Conservation (phyloP, 805 yeast species). For the Metschnikowia rubicola region DNA sequence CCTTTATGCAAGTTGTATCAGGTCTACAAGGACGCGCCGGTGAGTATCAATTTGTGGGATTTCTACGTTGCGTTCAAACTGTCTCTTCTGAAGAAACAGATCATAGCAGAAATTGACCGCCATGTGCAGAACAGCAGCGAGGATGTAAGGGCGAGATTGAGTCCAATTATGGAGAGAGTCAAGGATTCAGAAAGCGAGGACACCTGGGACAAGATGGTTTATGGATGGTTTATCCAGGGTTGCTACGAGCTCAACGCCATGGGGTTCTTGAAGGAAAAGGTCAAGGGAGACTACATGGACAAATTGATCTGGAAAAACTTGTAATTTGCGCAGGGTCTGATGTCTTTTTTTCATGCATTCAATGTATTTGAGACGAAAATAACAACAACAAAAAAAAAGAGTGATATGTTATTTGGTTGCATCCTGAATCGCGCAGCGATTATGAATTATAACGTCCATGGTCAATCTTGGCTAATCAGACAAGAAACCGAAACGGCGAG, state of each 20-base stretch:
- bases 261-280: slow-evolving; percentile 64
- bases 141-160: neutral
- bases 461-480: too few relatives aligned
- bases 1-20: slow-evolving; percentile 48
- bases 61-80: slow-evolving; percentile 60
- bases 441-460: too few relatives aligned
- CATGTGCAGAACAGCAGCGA: neutral
- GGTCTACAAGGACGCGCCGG: slow-evolving; percentile 76
- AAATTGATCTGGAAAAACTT: slow-evolving; percentile 70
- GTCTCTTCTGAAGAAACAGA: slow-evolving; percentile 31
- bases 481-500: too few relatives aligned
- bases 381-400: neutral
- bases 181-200: slow-evolving; percentile 20
- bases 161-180: neutral
- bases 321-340: neutral
- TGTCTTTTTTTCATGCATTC: neutral
- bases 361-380: neutral
- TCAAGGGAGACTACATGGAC: slow-evolving; percentile 64
- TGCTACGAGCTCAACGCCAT: slow-evolving; percentile 65
- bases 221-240: slow-evolving; percentile 74
- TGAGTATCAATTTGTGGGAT: slow-evolving; percentile 63
- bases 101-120: slow-evolving; percentile 17
- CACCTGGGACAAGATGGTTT: slow-evolving; percentile 59
- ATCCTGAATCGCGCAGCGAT: too few relatives aligned
- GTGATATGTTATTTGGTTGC: too few relatives aligned